phyloP scores from a whole-genome alignment of 2,329 filamentous ascomycete genomes.

The Balansia obtecta region DNA sequence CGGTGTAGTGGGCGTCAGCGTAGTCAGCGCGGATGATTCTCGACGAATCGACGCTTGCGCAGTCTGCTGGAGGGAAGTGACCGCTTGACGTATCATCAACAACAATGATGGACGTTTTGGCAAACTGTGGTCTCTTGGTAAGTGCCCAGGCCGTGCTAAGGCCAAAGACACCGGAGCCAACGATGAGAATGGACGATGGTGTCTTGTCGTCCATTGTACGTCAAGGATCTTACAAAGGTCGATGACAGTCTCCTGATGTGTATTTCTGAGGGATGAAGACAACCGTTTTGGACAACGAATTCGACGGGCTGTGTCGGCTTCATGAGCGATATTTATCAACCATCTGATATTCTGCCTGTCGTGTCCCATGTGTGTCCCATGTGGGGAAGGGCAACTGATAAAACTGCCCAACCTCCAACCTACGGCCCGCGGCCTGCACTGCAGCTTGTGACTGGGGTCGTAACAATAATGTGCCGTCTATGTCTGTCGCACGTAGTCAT shows the following conservation, averaged over 20 bases:
- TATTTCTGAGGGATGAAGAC: not conserved
- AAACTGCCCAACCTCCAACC: too few relatives aligned
- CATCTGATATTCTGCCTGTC: not conserved
- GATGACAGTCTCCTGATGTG: not conserved
- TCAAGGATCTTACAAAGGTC: not conserved
- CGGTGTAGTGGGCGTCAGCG: constrained; percentile 62
- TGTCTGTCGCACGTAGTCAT: too few relatives aligned
- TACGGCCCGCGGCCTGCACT: too few relatives aligned
- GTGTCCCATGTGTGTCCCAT: not conserved
- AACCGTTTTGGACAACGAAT: not conserved
- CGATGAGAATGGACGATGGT: constrained; percentile 47
- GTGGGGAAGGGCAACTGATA: not conserved
- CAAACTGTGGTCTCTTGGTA: constrained; percentile 44
- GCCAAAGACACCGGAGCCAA: constrained; percentile 57
- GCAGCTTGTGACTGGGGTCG: too few relatives aligned
- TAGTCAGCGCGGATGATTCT: constrained; percentile 67
- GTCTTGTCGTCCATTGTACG: constrained; percentile 15
- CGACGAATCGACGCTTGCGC: constrained; percentile 49
- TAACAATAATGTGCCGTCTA: too few relatives aligned
- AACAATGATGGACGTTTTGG: constrained; percentile 41
- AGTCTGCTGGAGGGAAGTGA: constrained; percentile 48
- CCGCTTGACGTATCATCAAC: constrained; percentile 39
- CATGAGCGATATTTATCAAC: not conserved
- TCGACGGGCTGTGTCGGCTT: not conserved
- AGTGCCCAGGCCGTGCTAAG: constrained; percentile 55